These are phyloP conservation scores for Podaxis sp. DNA, from an alignment of 768 basidiomycete genomes.

Conservation along the genomic window DNA sequence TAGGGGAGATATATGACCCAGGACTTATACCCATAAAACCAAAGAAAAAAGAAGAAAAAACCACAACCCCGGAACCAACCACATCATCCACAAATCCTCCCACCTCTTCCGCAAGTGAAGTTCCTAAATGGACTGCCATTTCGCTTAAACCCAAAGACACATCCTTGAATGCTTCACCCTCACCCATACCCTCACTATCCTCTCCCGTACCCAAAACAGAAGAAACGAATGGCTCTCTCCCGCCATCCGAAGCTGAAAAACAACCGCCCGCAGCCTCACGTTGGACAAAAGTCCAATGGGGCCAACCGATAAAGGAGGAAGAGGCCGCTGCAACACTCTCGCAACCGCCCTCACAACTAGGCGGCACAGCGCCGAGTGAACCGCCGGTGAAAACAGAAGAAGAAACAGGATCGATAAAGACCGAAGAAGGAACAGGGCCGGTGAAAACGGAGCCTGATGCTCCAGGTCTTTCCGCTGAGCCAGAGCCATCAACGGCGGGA, in stretches of 20 bases:
- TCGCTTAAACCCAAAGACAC: slow-evolving; percentile 21
- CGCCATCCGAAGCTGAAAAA: slow-evolving; percentile 2
- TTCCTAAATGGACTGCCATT: slow-evolving; percentile 23
- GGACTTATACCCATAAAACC: slow-evolving; percentile 63
- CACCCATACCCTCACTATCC: neutral
- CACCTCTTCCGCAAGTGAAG: slow-evolving; percentile 3
- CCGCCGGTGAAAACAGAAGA: slow-evolving; percentile 2
- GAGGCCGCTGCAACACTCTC: slow-evolving; percentile 3
- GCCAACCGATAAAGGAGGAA: slow-evolving; percentile 19
- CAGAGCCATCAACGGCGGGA: slow-evolving; percentile 16
- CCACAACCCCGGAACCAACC: slow-evolving; percentile 11
- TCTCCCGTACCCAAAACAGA: neutral
- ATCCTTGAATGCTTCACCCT: slow-evolving; percentile 2
- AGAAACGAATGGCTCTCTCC: slow-evolving; percentile 1
- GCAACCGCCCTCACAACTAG: neutral
- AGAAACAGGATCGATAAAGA: slow-evolving; percentile 13
- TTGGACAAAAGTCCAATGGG: slow-evolving; percentile 34
- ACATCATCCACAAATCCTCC: slow-evolving; percentile 14
- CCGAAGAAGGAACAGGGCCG: slow-evolving; percentile 15
- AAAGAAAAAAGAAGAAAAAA: slow-evolving; percentile 52
- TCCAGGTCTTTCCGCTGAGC: slow-evolving; percentile 8
- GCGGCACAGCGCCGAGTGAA: neutral
- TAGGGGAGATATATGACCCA: slow-evolving; percentile 84
- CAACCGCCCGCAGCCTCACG: slow-evolving; percentile 20
- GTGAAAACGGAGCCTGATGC: slow-evolving; percentile 14